Conservation (phyloP, 2,329 filamentous ascomycete species). For the Curvularia sp. region DNA sequence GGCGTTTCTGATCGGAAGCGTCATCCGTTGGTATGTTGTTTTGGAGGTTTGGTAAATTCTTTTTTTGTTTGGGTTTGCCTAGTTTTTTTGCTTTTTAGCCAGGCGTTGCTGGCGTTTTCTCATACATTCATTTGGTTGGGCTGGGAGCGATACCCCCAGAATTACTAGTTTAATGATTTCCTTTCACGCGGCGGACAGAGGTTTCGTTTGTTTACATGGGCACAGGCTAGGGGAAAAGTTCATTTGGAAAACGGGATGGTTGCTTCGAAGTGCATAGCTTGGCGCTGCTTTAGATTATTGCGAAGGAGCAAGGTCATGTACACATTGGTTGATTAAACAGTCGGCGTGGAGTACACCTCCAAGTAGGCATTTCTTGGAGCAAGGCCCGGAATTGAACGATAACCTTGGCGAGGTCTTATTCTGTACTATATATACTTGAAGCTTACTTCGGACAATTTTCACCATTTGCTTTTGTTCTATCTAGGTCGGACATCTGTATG, state of each 20-base stretch:
- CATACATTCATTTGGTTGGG: neutral
- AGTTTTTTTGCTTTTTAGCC: neutral
- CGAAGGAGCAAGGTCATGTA: no score
- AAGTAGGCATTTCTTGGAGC: no score
- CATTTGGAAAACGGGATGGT: neutral
- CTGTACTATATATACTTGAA: no score
- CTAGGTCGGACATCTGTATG: no score
- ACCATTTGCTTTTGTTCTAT: no score
- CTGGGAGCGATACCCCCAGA: neutral
- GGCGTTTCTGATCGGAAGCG: conserved; percentile 38
- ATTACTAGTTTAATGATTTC: neutral
- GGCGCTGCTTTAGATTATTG: no score
- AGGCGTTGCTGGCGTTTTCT: neutral
- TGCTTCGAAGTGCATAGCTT: neutral
- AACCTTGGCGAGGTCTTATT: no score
- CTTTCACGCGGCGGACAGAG: neutral
- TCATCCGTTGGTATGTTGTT: conserved; percentile 37
- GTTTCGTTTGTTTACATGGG: neutral
- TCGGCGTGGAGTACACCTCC: no score
- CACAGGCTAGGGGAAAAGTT: neutral
- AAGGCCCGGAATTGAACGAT: no score
- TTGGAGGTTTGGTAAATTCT: conserved; percentile 15
- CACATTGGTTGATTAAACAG: no score
- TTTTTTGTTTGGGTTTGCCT: neutral
- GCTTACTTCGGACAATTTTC: no score